phyloP scores from a whole-genome alignment of 1,284 basidiomycete species.

The Ustilago trichophora region DNA sequence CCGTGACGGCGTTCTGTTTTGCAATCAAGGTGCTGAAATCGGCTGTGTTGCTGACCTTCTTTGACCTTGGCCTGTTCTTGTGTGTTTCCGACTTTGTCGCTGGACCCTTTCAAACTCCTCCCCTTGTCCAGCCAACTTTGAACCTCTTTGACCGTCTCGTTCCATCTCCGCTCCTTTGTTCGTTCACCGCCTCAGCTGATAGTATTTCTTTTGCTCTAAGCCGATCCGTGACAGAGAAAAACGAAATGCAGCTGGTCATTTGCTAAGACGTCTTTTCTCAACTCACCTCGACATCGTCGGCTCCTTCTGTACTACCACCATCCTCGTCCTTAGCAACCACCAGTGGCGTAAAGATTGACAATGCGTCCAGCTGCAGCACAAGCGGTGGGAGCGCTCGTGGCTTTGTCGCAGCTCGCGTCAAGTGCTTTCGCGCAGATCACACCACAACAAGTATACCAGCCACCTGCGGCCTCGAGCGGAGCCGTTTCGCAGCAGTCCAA shows the following conservation, averaged over 20 bases:
- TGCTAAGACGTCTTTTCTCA: too few relatives aligned
- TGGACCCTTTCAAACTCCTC: constrained; percentile 11
- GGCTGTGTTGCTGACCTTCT: too few relatives aligned
- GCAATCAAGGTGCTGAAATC: too few relatives aligned
- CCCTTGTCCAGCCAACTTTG: not conserved
- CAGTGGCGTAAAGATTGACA: not conserved
- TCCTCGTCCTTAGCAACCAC: not conserved
- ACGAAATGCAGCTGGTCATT: too few relatives aligned
- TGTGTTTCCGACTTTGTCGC: not conserved
- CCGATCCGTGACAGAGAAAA: too few relatives aligned
- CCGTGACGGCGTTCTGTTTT: too few relatives aligned
- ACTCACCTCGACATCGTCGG: too few relatives aligned
- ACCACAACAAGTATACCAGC: constrained; percentile 21
- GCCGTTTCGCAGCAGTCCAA: constrained; percentile 26
- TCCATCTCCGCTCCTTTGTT: not conserved
- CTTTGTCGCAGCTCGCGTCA: constrained; percentile 5
- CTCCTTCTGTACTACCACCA: not conserved
- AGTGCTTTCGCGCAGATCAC: constrained; percentile 26
- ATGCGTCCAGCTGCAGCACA: constrained; percentile 9
- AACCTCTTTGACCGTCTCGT: not conserved
- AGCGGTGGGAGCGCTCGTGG: constrained; percentile 1
- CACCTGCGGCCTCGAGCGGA: constrained; percentile 25
- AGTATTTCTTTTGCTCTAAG: too few relatives aligned
- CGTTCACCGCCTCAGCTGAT: not conserved
- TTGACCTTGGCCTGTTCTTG: not conserved